Conservation (phyloP, 495 filamentous ascomycete genomes). For the Xylaria nigripes region DNA sequence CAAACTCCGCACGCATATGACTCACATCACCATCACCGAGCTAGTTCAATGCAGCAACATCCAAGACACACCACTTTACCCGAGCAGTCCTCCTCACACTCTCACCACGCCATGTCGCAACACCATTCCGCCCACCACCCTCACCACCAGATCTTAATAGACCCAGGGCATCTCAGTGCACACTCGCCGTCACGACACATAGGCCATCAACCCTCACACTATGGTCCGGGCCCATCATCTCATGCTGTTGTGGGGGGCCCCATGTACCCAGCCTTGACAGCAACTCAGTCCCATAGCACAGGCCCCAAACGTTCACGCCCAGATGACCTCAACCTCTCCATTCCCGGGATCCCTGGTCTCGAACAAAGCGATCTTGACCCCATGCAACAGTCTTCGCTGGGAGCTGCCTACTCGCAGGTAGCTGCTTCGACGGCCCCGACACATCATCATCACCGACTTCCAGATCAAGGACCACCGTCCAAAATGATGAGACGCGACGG, state of each 20-base stretch:
- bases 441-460: constrained; percentile 69
- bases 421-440: constrained; percentile 34
- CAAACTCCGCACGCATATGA: constrained; percentile 45
- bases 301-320: constrained; percentile 40
- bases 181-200: constrained; percentile 39
- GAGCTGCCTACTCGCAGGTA: constrained; percentile 35
- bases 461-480: constrained; percentile 51
- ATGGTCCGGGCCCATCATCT: constrained; percentile 32
- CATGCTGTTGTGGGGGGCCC: constrained; percentile 34
- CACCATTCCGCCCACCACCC: constrained; percentile 40
- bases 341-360: constrained; percentile 41
- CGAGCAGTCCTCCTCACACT: constrained; percentile 34
- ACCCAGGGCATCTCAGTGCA: constrained; percentile 36
- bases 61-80: constrained; percentile 38
- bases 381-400: constrained; percentile 42
- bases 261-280: constrained; percentile 39
- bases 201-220: constrained; percentile 42
- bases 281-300: constrained; percentile 33
- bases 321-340: constrained; percentile 43
- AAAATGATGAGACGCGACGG: constrained; percentile 49
- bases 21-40: constrained; percentile 39
- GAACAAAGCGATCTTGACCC: constrained; percentile 41
- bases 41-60: constrained; percentile 31
- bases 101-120: constrained; percentile 43
- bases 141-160: constrained; percentile 42